Percentiles rank a stretch among this genome's conserved stretches.
These are phyloP conservation scores for Fusarium guadeloupense DNA, from an alignment of 2,329 filamentous ascomycete genomes.

Conservation along the genomic window DNA sequence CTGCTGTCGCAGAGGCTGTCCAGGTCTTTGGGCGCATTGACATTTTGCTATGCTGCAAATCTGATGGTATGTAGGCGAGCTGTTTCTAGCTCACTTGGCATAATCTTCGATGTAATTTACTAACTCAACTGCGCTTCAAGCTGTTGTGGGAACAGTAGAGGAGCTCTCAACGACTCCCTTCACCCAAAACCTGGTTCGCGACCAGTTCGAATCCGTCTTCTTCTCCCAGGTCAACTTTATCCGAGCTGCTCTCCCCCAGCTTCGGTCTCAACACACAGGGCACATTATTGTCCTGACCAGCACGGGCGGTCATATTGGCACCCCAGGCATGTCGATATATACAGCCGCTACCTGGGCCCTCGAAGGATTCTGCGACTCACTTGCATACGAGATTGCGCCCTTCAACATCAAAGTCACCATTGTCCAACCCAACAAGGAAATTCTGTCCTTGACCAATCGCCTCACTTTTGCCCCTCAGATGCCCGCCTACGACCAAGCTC, in stretches of 20 bases:
- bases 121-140: constrained; percentile 54
- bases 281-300: constrained; percentile 92
- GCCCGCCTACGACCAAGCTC: constrained; percentile 55
- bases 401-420: constrained; percentile 98
- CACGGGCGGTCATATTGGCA: constrained; percentile 91
- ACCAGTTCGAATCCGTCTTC: constrained; percentile 95
- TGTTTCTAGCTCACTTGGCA: neutral
- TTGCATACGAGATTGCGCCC: constrained; percentile 95
- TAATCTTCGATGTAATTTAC: neutral
- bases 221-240: constrained; percentile 97
- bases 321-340: constrained; percentile 89
- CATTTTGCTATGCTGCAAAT: constrained; percentile 88
- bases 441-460: constrained; percentile 85
- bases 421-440: constrained; percentile 94
- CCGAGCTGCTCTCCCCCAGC: constrained; percentile 82
- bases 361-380: constrained; percentile 93
- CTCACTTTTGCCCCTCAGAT: constrained; percentile 86
- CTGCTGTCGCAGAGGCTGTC: constrained; percentile 87
- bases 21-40: constrained; percentile 87
- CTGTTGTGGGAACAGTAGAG: constrained; percentile 89
- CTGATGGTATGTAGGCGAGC: constrained; percentile 69
- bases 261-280: constrained; percentile 82
- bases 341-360: constrained; percentile 94
- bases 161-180: constrained; percentile 79
- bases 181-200: constrained; percentile 81